Base-by-base conservation (phyloP, 2,329 filamentous ascomycete genomes). In the Colletotrichum tropicale region DNA sequence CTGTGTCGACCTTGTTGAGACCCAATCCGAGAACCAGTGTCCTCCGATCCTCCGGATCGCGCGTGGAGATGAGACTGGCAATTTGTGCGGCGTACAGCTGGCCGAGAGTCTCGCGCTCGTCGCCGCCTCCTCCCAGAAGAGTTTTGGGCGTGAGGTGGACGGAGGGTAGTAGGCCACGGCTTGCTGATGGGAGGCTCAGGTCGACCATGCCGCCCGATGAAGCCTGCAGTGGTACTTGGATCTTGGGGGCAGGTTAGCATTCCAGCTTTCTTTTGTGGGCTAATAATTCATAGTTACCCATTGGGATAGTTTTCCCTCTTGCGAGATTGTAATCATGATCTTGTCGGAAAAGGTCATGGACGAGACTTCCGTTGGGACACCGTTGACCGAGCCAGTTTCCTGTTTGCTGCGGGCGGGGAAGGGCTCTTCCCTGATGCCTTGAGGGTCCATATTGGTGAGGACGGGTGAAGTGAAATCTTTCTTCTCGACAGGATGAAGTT, bases 81-180 rank as follows among this genome's bases (percentile, higher is more conserved):
- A 98, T 93, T 81, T 98, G 96, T 58, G 95, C 95, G 4, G 96
- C 96, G 81, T 98, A 94, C 3, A 98, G 91, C 83, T 98, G 96
- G 2, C 95, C 96, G 7, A 98, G 84, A 0, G 94, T 95, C 81
- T 98, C 96, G 58, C 96, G 91, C 62, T 94, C 93, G 68, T 93
- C 89, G 36, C 93, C 92, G 61, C 96, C 95, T 12, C 94, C 96
- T 4, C 97, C 97, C 1, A 99, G 89, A 4, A 99, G 87, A 0
- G 96, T 98, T 48, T 93, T 96, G 2, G 97, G 95, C 0, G 95
- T 98, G 56, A 98, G 89, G 80, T 97, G 94, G 38, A 93, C 89
- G 71, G 95, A 91, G 1, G 97, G 97, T 1, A 98, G 90, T 15
- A 90, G 83, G n/a, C 85, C 85, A 8, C 84, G 80, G 62, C 83